phyloP scores from a whole-genome alignment of 495 filamentous ascomycete species.

The Chaetomium fimeti region DNA sequence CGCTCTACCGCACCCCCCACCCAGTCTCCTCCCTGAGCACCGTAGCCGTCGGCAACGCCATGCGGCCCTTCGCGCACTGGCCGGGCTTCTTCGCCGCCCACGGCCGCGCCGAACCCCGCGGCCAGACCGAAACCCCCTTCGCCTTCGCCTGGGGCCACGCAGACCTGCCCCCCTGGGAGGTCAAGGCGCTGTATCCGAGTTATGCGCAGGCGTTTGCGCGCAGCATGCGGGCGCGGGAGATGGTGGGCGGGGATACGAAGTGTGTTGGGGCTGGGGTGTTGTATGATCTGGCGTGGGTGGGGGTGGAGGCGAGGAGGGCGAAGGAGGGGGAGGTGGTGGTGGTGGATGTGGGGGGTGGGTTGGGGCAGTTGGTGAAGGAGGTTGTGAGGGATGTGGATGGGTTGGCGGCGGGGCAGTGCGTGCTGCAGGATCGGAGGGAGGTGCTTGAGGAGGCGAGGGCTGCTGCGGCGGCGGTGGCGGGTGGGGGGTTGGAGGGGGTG shows the following conservation, averaged over 20 bases:
- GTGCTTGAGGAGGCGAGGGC: constrained; percentile 38
- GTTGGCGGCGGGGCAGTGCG: constrained; percentile 33
- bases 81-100: constrained; percentile 31
- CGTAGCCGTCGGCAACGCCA: constrained; percentile 32
- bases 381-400: constrained; percentile 37
- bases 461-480: neutral
- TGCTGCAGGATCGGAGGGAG: constrained; percentile 48
- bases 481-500: constrained; percentile 31
- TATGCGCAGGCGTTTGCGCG: constrained; percentile 26
- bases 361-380: constrained; percentile 47
- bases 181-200: constrained; percentile 31
- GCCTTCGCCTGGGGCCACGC: constrained; percentile 33
- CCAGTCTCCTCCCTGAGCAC: constrained; percentile 22
- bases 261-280: constrained; percentile 19
- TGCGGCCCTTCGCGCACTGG: constrained; percentile 32
- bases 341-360: constrained; percentile 53
- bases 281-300: constrained; percentile 32
- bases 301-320: constrained; percentile 23
- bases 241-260: constrained; percentile 28
- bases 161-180: constrained; percentile 32
- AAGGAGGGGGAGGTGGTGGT: constrained; percentile 52
- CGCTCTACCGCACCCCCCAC: constrained; percentile 24
- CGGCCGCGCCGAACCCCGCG: constrained; percentile 27
- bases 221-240: constrained; percentile 27
- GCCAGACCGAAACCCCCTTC: constrained; percentile 30